These are phyloP conservation scores for Candolleomyces aberdarensis DNA, from an alignment of 768 basidiomycete species.

Conservation along the genomic window DNA sequence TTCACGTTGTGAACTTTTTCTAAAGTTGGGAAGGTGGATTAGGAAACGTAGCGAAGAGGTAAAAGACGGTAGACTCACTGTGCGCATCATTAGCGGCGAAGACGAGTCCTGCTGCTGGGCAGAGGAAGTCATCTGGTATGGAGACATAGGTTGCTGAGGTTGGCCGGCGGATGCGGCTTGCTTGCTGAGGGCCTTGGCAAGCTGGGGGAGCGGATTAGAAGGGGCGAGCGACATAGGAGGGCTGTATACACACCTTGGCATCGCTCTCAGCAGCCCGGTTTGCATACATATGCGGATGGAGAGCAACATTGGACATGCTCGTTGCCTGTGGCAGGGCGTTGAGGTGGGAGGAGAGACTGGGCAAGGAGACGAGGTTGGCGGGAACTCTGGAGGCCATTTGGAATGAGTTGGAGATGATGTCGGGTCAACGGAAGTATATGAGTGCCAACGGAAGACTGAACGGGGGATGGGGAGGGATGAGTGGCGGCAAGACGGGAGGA, in stretches of 20 bases:
- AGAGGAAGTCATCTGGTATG: conserved; percentile 32
- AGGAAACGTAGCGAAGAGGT: not conserved
- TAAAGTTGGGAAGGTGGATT: not conserved
- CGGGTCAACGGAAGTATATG: conserved; percentile 7
- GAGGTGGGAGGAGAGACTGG: conserved; percentile 67
- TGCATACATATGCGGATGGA: conserved; percentile 71
- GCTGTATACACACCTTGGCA: conserved; percentile 53
- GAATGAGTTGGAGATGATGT: conserved; percentile 6
- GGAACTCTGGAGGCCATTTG: conserved; percentile 30
- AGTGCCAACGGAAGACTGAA: conserved; percentile 6
- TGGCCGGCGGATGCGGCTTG: conserved; percentile 31
- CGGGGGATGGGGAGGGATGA: conserved; percentile 17
- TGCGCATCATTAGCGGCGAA: conserved; percentile 53
- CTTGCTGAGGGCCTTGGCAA: conserved; percentile 61
- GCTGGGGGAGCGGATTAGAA: conserved; percentile 28
- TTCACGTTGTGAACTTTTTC: conserved; percentile 13
- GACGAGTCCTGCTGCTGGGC: conserved; percentile 37
- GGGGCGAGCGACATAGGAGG: not conserved
- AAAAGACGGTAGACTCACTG: conserved; percentile 21
- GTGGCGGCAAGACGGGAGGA: conserved; percentile 19
- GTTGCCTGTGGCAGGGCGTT: conserved; percentile 70
- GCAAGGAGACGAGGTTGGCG: conserved; percentile 64
- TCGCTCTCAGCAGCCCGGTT: conserved; percentile 69
- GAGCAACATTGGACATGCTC: conserved; percentile 58
- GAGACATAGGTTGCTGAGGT: conserved; percentile 20